Conservation (phyloP, 2,329 filamentous ascomycete genomes). For the Bipolaris bicolor region DNA sequence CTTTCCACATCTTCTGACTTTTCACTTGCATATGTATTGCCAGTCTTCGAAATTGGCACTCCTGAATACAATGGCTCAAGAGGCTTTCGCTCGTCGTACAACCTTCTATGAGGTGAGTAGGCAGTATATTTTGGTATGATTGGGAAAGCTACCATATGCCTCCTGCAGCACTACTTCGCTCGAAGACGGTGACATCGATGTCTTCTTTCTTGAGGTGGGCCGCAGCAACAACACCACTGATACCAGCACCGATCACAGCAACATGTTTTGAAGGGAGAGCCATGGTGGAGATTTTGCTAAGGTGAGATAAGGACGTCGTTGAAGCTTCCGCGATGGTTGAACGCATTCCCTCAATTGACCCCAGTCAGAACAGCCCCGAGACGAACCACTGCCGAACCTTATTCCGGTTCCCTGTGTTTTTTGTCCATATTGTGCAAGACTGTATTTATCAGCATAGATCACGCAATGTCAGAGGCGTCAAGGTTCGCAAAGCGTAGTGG, state of each 20-base stretch:
- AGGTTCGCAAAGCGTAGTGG: constrained; percentile 18
- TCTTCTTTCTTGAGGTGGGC: constrained; percentile 44
- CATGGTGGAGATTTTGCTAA: constrained; percentile 17
- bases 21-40: constrained; percentile 20
- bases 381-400: background rate
- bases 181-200: constrained; percentile 61
- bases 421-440: background rate
- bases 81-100: constrained; percentile 58
- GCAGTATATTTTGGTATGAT: background rate
- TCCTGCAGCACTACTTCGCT: constrained; percentile 59
- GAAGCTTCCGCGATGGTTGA: background rate
- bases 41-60: constrained; percentile 26
- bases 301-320: background rate
- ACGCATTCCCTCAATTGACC: background rate
- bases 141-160: constrained; percentile 58
- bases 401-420: background rate
- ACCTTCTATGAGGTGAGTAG: constrained; percentile 34
- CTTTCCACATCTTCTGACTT: constrained; percentile 17
- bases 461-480: background rate
- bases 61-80: constrained; percentile 57
- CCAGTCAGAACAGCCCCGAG: background rate
- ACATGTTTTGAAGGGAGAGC: constrained; percentile 27
- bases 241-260: constrained; percentile 47
- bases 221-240: constrained; percentile 46
- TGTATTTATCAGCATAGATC: constrained; percentile 15